A percentile compares a stretch with the other conserved stretches of the same genome.
Evolutionary conservation across 2,329 filamentous ascomycete species (phyloP).

Genomic region (Clonostachys rosea): DNA sequence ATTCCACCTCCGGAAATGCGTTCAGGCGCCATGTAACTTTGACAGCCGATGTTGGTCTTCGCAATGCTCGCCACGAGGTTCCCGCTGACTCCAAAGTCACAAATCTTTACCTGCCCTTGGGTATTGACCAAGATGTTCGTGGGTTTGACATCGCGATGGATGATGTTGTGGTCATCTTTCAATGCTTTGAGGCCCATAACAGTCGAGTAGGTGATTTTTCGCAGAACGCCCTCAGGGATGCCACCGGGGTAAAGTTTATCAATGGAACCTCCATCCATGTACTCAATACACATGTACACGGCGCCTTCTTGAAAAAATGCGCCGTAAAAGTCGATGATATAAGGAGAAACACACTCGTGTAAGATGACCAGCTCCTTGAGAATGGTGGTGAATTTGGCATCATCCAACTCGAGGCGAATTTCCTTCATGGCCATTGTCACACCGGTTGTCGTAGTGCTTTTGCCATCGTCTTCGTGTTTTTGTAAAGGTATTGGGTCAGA

Average conservation of each 20-base stretch:
- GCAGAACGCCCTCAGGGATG: constrained; percentile 81
- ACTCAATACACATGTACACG: constrained; percentile 99
- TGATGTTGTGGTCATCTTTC: constrained; percentile 98
- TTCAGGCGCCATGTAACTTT: constrained; percentile 99
- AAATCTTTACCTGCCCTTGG: constrained; percentile 91
- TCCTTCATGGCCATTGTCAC: constrained; percentile 99
- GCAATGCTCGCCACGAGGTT: constrained; percentile 97
- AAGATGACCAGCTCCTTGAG: constrained; percentile 96
- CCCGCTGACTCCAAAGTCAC: constrained; percentile 95
- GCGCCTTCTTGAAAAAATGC: constrained; percentile 99
- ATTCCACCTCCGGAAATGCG: constrained; percentile 85
- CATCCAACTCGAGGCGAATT: constrained; percentile 90
- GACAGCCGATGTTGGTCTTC: constrained; percentile 97
- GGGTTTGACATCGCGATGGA: constrained; percentile 96
- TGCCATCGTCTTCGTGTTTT: constrained; percentile 12
- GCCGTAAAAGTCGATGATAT: constrained; percentile 98
- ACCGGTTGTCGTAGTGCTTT: constrained; percentile 53
- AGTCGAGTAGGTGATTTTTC: constrained; percentile 86
- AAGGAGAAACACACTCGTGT: constrained; percentile 90
- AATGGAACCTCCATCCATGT: constrained; percentile 97
- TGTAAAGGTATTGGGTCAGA: constrained; percentile 19
- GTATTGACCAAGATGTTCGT: constrained; percentile 97
- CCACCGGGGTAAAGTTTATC: constrained; percentile 93
- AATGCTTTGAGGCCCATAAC: constrained; percentile 87
- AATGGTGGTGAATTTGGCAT: constrained; percentile 94